Conservation (phyloP, 495 filamentous ascomycete genomes). For the Hypoxylon lienhwacheense region DNA sequence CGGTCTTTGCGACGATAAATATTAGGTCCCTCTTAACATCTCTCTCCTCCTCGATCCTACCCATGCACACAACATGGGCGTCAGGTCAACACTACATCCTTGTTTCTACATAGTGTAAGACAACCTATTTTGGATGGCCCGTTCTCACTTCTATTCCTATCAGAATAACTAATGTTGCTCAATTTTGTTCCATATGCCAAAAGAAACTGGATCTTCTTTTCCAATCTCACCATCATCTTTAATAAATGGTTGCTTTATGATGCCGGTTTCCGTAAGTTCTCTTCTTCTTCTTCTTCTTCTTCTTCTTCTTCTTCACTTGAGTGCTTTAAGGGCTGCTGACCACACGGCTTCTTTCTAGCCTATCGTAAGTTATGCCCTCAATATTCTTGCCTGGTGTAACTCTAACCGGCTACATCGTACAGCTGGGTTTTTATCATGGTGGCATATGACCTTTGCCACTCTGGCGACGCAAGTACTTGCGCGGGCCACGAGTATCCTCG, state of each 20-base stretch:
- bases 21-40: too few relatives aligned
- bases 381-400: conserved; percentile 4
- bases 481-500: conserved; percentile 65
- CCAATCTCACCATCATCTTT: conserved; percentile 87
- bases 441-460: conserved; percentile 76
- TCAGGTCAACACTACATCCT: too few relatives aligned
- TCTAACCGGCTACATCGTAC: too few relatives aligned
- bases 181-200: conserved; percentile 41
- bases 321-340: background rate
- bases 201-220: conserved; percentile 86
- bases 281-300: conserved; percentile 17
- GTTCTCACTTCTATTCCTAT: background rate
- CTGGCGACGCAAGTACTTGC: conserved; percentile 72
- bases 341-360: conserved; percentile 35
- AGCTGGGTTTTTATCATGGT: conserved; percentile 68
- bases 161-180: background rate
- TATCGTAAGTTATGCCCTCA: conserved; percentile 36
- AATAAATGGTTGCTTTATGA: conserved; percentile 88
- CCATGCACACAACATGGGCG: too few relatives aligned
- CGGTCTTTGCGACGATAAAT: too few relatives aligned
- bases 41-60: too few relatives aligned
- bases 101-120: conserved; percentile 76
- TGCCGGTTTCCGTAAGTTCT: conserved; percentile 73
- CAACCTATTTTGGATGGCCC: too few relatives aligned
- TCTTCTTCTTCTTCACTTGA: background rate